phyloP scores from a whole-genome alignment of 2,329 filamentous ascomycete species.

The Fusarium sp. region DNA sequence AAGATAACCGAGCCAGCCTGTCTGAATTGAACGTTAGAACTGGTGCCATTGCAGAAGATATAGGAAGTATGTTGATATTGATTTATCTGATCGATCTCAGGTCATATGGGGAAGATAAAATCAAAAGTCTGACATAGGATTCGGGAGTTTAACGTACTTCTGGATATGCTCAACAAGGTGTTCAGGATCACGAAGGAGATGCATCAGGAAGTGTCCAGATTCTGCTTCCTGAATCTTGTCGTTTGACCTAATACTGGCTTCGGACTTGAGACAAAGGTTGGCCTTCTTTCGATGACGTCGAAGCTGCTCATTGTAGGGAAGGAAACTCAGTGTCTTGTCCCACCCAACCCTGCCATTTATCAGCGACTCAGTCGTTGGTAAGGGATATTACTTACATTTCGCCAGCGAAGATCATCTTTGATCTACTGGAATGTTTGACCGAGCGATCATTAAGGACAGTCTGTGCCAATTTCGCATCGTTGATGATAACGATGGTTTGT shows the following conservation, averaged over 20 bases:
- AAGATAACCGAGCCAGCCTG: constrained; percentile 33
- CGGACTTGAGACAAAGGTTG: constrained; percentile 59
- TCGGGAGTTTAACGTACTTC: constrained; percentile 49
- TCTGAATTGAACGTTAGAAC: neutral
- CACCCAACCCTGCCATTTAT: constrained; percentile 22
- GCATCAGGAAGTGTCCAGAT: constrained; percentile 31
- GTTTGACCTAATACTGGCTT: constrained; percentile 54
- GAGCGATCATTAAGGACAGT: constrained; percentile 53
- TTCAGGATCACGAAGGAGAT: constrained; percentile 55
- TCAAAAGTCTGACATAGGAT: no score
- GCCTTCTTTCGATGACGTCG: constrained; percentile 61
- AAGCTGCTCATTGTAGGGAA: constrained; percentile 55
- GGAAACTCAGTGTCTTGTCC: constrained; percentile 53
- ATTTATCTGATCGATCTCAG: no score
- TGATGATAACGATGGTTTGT: constrained; percentile 57
- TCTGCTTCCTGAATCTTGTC: constrained; percentile 60
- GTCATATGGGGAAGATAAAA: no score
- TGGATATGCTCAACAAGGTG: constrained; percentile 57
- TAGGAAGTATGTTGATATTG: no score
- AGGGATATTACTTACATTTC: constrained; percentile 15
- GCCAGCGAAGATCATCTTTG: constrained; percentile 29
- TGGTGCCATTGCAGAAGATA: no score
- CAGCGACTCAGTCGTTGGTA: neutral
- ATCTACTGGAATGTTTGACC: constrained; percentile 25
- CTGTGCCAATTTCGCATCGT: constrained; percentile 53